Evolutionary conservation across 371 early-diverging fungal species (phyloP).

Genomic region (Encephalitozoon romaleae): DNA sequence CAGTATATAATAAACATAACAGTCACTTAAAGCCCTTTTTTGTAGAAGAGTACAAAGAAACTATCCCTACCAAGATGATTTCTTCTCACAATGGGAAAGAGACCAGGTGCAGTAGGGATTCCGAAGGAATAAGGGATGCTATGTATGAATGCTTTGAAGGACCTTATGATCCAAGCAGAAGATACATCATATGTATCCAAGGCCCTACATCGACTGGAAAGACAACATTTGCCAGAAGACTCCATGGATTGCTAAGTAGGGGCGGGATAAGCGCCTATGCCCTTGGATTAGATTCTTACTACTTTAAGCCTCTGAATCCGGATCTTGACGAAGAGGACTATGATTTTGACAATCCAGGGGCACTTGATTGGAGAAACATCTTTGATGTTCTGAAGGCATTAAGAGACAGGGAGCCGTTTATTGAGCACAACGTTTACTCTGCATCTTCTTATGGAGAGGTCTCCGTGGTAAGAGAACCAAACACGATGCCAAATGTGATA

Average conservation of each 20-base stretch:
- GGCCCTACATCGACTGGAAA: slow-evolving; percentile 35
- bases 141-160: neutral
- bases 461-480: neutral
- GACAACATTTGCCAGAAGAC: slow-evolving; percentile 12
- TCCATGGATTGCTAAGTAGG: slow-evolving; percentile 2
- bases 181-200: slow-evolving; percentile 29
- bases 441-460: neutral
- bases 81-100: neutral
- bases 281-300: slow-evolving; percentile 19
- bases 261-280: neutral
- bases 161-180: neutral
- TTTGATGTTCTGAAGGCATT: slow-evolving; percentile 13
- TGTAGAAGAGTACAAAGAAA: neutral
- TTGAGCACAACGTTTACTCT: slow-evolving; percentile 10
- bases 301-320: neutral
- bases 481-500: slow-evolving; percentile 21
- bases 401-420: neutral
- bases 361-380: slow-evolving; percentile 41
- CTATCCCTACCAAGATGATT: neutral
- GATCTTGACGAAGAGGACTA: slow-evolving; percentile 2
- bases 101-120: neutral
- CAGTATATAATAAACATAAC: neutral
- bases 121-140: neutral
- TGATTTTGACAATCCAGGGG: slow-evolving; percentile 52
- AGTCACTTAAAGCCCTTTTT: neutral